Evolutionary conservation across 2,329 filamentous ascomycete genomes (phyloP).

Genomic region (Microdochium nivale): DNA sequence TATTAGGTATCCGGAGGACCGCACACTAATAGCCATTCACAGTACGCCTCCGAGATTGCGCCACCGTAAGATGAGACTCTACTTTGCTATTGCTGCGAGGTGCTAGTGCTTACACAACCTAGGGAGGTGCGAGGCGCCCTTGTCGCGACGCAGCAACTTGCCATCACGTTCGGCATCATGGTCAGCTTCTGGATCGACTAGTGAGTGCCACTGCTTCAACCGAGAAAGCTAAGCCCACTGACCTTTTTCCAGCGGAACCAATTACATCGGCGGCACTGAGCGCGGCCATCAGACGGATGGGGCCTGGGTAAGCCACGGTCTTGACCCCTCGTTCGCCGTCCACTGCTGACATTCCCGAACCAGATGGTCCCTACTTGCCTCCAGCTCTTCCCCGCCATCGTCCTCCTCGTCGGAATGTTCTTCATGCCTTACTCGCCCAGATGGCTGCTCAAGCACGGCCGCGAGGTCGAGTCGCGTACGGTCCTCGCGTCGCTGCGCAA

Average conservation of each 20-base stretch:
- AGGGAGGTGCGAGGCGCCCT: slow-evolving; percentile 28
- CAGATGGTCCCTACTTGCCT: slow-evolving; percentile 53
- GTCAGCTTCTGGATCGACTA: slow-evolving; percentile 56
- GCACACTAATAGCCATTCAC: background rate
- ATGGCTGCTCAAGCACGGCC: slow-evolving; percentile 57
- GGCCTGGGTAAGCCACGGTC: slow-evolving; percentile 56
- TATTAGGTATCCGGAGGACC: background rate
- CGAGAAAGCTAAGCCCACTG: background rate
- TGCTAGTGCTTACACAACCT: too few species aligned
- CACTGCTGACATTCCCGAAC: background rate
- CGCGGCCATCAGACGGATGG: slow-evolving; percentile 48
- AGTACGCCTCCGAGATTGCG: slow-evolving; percentile 35
- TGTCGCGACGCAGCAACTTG: slow-evolving; percentile 40
- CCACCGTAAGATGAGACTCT: slow-evolving; percentile 18
- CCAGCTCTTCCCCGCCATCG: slow-evolving; percentile 57
- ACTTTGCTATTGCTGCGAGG: too few species aligned
- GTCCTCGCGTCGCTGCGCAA: slow-evolving; percentile 57
- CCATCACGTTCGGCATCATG: slow-evolving; percentile 54
- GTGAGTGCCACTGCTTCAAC: background rate
- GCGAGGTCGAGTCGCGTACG: slow-evolving; percentile 57
- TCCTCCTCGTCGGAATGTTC: slow-evolving; percentile 62
- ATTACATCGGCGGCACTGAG: slow-evolving; percentile 50
- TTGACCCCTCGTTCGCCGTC: background rate
- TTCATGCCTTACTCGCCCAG: slow-evolving; percentile 76
- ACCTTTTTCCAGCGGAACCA: slow-evolving; percentile 34